phyloP scores from a whole-genome alignment of 345 rosid species.

The Eucalyptus pauciflora region DNA sequence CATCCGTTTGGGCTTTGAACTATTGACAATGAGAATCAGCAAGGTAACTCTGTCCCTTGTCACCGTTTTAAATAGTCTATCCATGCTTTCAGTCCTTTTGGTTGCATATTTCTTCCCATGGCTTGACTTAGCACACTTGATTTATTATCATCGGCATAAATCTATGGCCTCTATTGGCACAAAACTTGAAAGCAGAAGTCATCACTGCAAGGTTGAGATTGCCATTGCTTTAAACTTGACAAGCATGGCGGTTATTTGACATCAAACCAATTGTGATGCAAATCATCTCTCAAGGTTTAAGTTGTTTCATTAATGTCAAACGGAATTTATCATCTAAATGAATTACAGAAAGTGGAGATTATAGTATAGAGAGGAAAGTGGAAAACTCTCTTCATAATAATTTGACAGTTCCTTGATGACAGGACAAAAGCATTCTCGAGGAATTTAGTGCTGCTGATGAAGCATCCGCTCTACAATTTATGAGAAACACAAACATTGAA shows the following conservation, averaged over 20 bases:
- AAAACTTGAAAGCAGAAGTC: not conserved
- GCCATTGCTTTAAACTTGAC: too few species aligned
- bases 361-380: not conserved
- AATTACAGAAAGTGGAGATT: not conserved
- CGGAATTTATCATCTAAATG: too few species aligned
- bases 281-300: not conserved
- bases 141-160: not conserved
- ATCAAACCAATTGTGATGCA: not conserved
- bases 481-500: slow-evolving; percentile 26
- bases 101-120: not conserved
- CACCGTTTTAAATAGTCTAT: not conserved
- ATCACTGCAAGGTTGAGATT: not conserved
- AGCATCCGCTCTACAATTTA: slow-evolving; percentile 76
- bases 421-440: slow-evolving; percentile 77
- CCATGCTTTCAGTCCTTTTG: not conserved
- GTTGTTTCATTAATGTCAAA: not conserved
- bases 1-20: slow-evolving; percentile 78
- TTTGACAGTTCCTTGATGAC: slow-evolving; percentile 3
- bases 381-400: not conserved
- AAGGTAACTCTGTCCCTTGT: slow-evolving; percentile 23
- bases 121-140: not conserved
- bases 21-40: slow-evolving; percentile 67
- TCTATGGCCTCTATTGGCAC: not conserved
- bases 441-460: slow-evolving; percentile 41
- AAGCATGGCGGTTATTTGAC: rapidly evolving